Conservation (phyloP, 2,329 filamentous ascomycete genomes). For the Colletotrichum tabaci region DNA sequence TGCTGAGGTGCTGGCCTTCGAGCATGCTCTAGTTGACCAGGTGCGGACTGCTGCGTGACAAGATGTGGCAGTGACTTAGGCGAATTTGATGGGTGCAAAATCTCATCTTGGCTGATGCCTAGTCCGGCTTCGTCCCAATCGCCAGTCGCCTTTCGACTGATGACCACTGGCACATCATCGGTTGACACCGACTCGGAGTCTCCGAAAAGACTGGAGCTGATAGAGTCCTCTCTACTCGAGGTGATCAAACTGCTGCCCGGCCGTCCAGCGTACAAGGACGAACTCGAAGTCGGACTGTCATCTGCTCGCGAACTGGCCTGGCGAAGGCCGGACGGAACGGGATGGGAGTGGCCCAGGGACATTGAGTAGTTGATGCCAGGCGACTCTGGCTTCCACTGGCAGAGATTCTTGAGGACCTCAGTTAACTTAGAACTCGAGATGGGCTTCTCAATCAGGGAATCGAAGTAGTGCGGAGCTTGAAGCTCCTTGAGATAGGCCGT, state of each 20-base stretch:
- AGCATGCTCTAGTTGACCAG: conserved; percentile 70
- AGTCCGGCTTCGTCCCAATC: conserved; percentile 87
- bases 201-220: conserved; percentile 89
- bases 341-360: conserved; percentile 66
- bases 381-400: conserved; percentile 90
- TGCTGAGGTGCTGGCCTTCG: conserved; percentile 68
- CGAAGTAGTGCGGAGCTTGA: conserved; percentile 95
- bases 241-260: conserved; percentile 83
- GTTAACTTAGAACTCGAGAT: conserved; percentile 93
- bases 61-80: conserved; percentile 67
- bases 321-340: conserved; percentile 75
- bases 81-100: conserved; percentile 52
- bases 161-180: conserved; percentile 83
- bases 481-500: conserved; percentile 99
- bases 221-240: conserved; percentile 89
- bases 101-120: conserved; percentile 80
- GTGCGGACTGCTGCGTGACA: conserved; percentile 75
- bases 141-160: conserved; percentile 80
- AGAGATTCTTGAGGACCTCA: conserved; percentile 88
- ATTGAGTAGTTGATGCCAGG: conserved; percentile 60
- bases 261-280: conserved; percentile 77
- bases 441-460: conserved; percentile 95
- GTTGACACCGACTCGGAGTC: conserved; percentile 85
- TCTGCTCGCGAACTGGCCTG: conserved; percentile 76
- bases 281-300: conserved; percentile 88